Conservation (phyloP, 257 asterid species). For the Rubia yunnanensis region DNA sequence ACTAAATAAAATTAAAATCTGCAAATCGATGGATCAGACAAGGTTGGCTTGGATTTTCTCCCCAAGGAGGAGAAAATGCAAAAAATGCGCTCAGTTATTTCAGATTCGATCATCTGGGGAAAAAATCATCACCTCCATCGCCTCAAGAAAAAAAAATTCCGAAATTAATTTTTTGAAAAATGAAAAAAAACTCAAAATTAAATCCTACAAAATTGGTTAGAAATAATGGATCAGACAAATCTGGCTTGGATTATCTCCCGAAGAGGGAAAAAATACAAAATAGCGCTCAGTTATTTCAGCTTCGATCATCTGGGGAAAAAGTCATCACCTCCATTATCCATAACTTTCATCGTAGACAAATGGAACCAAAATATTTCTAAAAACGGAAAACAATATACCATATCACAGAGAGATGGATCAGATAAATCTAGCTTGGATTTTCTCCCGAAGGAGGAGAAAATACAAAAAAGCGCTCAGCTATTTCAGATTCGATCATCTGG, state of each 20-base stretch:
- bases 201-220: background rate
- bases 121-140: slow-evolving; percentile 41
- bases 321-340: slow-evolving; percentile 31
- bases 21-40: slow-evolving; percentile 38
- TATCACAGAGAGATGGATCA: slow-evolving; percentile 28
- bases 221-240: slow-evolving; percentile 41
- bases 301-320: slow-evolving; percentile 84
- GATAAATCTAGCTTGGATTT: slow-evolving; percentile 61
- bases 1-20: too few species aligned
- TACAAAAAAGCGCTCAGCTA: slow-evolving; percentile 64
- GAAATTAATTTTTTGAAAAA: too few species aligned
- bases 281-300: slow-evolving; percentile 74
- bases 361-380: background rate
- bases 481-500: slow-evolving; percentile 93
- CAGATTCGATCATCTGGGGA: slow-evolving; percentile 97
- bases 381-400: background rate
- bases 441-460: slow-evolving; percentile 24
- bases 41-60: slow-evolving; percentile 53
- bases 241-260: slow-evolving; percentile 53
- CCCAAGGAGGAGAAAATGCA: slow-evolving; percentile 17
- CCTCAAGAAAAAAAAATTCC: too few species aligned
- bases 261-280: slow-evolving; percentile 18
- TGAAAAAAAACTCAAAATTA: too few species aligned
- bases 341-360: background rate
- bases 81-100: slow-evolving; percentile 58